Evolutionary conservation across 2,329 filamentous ascomycete species (phyloP), one percentile per base, ranked within the genome.

Genomic region (Cladorrhinum sp.): DNA sequence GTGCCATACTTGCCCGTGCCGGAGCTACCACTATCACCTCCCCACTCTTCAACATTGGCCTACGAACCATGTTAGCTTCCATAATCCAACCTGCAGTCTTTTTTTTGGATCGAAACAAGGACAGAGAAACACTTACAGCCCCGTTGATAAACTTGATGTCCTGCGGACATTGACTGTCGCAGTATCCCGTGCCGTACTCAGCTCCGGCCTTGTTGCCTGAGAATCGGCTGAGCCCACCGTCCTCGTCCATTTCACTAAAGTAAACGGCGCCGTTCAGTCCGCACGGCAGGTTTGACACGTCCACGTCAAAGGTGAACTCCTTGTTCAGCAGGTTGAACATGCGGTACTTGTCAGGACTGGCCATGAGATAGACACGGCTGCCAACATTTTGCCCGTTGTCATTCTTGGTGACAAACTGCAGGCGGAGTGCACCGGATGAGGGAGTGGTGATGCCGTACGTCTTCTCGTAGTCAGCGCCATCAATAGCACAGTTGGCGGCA

Each of bases 231-330:
- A 77, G 71, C 50, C 82, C 82, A 64, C 82, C 82, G 59, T 84
- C 81, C 27, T 77, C 76, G 51, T 83, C 79, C 83, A 86, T 85
- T 66, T 78, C 72, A 55, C 76, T 74, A 57, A 82, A 77, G 71
- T 88, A 87, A 24, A 88, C 72, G 36, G 85, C 85, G 57, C 85
- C 85, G 72, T 88, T 88, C 59, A 88, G 73, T 58, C 86, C 86
- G 67, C 86, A 88, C 3, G 83, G 81, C 16, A 87, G 77, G 63
- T 81, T 80, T 58, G 83, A 85, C 50, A 85, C 79, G 70, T 88
- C 85, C 8, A 87, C 84, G 58, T 86, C 83, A 61, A 88, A 85
- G 25, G 82, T 83, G 71, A 88, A 83, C 70, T 88, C 85, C 69
- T 83, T 76, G 74, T 83, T 83, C 57, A 81, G 76, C 58, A 87